Evolutionary conservation across 2,329 filamentous ascomycete species (phyloP).

Genomic region (Aspergillus fumigatiaffinis): DNA sequence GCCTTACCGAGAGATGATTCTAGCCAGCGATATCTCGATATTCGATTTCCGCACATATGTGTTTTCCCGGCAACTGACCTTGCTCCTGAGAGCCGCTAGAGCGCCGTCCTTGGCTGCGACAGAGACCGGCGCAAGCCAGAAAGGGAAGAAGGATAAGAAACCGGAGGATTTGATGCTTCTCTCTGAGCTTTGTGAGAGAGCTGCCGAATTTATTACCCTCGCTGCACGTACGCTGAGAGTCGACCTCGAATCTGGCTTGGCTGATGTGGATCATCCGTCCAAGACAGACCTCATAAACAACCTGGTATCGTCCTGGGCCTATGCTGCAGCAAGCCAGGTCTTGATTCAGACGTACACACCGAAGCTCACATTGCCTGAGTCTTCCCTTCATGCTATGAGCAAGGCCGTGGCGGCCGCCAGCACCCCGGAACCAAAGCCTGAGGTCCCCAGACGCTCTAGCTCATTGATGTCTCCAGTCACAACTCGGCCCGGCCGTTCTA

Average conservation of each 20-base stretch:
- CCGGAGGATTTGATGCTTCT: constrained; percentile 72
- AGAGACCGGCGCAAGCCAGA: constrained; percentile 29
- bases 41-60: constrained; percentile 96
- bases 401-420: constrained; percentile 19
- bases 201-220: constrained; percentile 77
- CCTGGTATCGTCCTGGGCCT: constrained; percentile 46
- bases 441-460: constrained; percentile 38
- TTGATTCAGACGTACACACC: constrained; percentile 39
- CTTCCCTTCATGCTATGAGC: constrained; percentile 30
- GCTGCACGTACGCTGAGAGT: constrained; percentile 74
- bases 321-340: constrained; percentile 42
- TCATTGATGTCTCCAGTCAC: constrained; percentile 26
- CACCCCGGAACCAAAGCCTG: constrained; percentile 21
- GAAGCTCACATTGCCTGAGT: constrained; percentile 33
- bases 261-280: constrained; percentile 32
- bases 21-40: constrained; percentile 90
- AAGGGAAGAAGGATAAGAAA: constrained; percentile 53
- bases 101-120: constrained; percentile 34
- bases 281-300: constrained; percentile 42
- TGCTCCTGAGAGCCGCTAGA: constrained; percentile 81
- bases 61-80: constrained; percentile 79
- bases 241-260: constrained; percentile 66
- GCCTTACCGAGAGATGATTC: constrained; percentile 83
- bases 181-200: constrained; percentile 80
- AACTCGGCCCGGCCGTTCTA: constrained; percentile 19